Evolutionary conservation across 441 rosid species (phyloP).

Genomic region (California macrophylla): DNA sequence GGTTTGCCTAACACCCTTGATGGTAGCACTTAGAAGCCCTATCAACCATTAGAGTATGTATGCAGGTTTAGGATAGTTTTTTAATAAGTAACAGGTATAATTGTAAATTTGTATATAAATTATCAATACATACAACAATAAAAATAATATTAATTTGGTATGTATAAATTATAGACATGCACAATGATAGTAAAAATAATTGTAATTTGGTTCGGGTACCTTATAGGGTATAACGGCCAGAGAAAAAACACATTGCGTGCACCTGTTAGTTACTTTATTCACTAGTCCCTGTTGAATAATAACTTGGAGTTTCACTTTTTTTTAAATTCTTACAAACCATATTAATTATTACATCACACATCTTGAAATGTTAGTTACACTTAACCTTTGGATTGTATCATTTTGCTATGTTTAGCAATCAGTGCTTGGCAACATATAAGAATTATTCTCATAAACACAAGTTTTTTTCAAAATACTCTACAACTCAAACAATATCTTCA

Average conservation of each 20-base stretch:
- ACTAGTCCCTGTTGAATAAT: not conserved
- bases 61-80: not conserved
- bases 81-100: not conserved
- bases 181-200: too few species aligned
- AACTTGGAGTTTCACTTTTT: not conserved
- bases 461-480: not conserved
- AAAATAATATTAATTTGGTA: not conserved
- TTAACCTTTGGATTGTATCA: not conserved
- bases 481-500: conserved; percentile 1
- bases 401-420: not conserved
- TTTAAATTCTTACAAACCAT: not conserved
- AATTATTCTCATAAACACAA: not conserved
- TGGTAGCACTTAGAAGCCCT: too few species aligned
- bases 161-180: not conserved
- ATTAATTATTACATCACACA: not conserved
- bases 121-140: not conserved
- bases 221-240: not conserved
- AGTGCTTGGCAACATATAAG: not conserved
- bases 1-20: not conserved
- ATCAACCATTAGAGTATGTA: not conserved
- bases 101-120: not conserved
- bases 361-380: not conserved
- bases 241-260: not conserved
- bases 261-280: not conserved
- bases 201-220: not conserved